A percentile compares a stretch with the other conserved stretches of the same genome.
Evolutionary conservation across 2,329 filamentous ascomycete genomes (phyloP).

Genomic region (Fusarium clavum): DNA sequence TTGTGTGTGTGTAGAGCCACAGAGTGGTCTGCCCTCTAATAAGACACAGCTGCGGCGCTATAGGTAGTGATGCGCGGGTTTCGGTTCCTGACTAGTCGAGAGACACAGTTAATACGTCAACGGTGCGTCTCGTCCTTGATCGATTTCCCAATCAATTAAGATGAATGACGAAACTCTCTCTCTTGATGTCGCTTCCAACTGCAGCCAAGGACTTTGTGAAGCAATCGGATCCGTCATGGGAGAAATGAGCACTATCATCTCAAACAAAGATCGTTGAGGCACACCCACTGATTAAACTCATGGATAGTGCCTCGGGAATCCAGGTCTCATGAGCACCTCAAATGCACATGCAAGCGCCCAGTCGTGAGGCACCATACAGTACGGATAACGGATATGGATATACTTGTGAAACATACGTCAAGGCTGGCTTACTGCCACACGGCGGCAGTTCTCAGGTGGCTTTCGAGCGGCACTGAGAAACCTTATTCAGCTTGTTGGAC

Average conservation of each 20-base stretch:
- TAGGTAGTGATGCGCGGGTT: constrained; percentile 31
- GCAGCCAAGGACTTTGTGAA: constrained; percentile 18
- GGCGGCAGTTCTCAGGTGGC: constrained; percentile 6
- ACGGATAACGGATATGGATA: neutral
- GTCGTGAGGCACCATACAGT: constrained; percentile 8
- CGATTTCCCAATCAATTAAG: constrained; percentile 13
- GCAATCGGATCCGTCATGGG: constrained; percentile 14
- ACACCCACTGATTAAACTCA: constrained; percentile 30
- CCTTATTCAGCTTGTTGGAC: constrained; percentile 12
- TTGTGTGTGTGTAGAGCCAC: constrained; percentile 30
- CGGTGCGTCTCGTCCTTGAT: constrained; percentile 20
- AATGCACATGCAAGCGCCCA: constrained; percentile 41
- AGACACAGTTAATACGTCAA: constrained; percentile 36
- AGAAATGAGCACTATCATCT: constrained; percentile 18
- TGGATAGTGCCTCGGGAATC: constrained; percentile 34
- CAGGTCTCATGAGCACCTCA: constrained; percentile 41
- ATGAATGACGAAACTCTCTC: constrained; percentile 34
- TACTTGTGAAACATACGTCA: constrained; percentile 8
- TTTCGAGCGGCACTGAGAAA: constrained; percentile 9
- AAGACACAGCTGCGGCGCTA: constrained; percentile 32
- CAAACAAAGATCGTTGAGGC: constrained; percentile 21
- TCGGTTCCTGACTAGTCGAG: constrained; percentile 41
- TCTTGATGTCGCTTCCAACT: constrained; percentile 11
- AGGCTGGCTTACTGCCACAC: neutral
- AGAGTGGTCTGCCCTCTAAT: constrained; percentile 22